Conservation (phyloP, 1,284 basidiomycete species). For the Fistulina hepatica region DNA sequence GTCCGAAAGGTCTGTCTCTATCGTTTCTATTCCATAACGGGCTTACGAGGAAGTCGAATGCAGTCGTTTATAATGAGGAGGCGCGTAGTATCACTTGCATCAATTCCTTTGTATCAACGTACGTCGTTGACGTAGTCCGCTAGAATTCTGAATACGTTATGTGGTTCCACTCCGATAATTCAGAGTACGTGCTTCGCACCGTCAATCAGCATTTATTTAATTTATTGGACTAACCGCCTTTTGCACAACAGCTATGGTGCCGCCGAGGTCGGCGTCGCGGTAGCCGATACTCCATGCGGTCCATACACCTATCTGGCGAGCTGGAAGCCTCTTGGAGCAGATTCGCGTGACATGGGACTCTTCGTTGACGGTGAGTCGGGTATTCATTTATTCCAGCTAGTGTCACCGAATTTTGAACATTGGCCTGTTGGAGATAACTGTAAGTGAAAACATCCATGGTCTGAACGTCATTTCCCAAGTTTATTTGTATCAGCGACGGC, state of each 20-base stretch:
- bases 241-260: slow-evolving; percentile 39
- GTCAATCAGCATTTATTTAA: too few species aligned
- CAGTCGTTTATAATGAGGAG: slow-evolving; percentile 44
- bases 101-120: slow-evolving; percentile 2
- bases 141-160: slow-evolving; percentile 56
- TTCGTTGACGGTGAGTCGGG: slow-evolving; percentile 41
- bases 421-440: slow-evolving; percentile 28
- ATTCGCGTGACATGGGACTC: slow-evolving; percentile 50
- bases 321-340: slow-evolving; percentile 46
- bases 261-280: slow-evolving; percentile 52
- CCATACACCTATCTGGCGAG: slow-evolving; percentile 47
- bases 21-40: too few species aligned
- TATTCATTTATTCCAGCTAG: slow-evolving; percentile 3
- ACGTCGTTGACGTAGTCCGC: neutral
- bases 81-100: slow-evolving; percentile 19
- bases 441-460: slow-evolving; percentile 13
- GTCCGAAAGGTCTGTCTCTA: slow-evolving; percentile 41
- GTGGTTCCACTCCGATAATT: slow-evolving; percentile 61
- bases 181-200: slow-evolving; percentile 37
- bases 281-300: slow-evolving; percentile 46
- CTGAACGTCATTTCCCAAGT: neutral
- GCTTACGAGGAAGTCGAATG: neutral
- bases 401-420: too few species aligned
- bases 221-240: neutral
- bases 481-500: slow-evolving; percentile 22